Conservation (phyloP, 2,329 filamentous ascomycete species). For the Ceratocystis colombiana region DNA sequence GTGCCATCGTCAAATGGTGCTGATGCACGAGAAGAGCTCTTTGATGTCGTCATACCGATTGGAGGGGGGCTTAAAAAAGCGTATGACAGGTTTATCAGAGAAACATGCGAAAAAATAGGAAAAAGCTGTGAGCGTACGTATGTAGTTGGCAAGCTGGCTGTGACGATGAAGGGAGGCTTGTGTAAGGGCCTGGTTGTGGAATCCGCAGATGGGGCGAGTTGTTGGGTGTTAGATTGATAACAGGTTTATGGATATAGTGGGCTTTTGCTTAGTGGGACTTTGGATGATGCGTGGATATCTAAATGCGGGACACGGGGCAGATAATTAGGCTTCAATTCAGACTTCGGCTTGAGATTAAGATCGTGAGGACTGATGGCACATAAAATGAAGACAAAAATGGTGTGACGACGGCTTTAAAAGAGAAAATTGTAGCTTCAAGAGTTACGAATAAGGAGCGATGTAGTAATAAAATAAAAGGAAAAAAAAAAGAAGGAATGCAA, state of each 20-base stretch:
- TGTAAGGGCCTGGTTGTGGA: not conserved
- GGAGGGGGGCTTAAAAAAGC: slow-evolving; percentile 3
- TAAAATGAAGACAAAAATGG: not conserved
- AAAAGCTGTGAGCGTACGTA: not conserved
- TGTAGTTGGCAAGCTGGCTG: not conserved
- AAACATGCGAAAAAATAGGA: not conserved
- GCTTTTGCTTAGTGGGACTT: not conserved
- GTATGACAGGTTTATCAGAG: not conserved
- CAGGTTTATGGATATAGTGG: not conserved
- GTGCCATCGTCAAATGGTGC: slow-evolving; percentile 65
- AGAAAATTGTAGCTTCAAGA: not conserved
- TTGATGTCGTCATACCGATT: slow-evolving; percentile 63
- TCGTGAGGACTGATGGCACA: slow-evolving; percentile 3
- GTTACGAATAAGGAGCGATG: slow-evolving; percentile 5
- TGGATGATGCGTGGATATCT: not conserved
- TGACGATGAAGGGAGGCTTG: not conserved
- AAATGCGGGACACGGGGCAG: not conserved
- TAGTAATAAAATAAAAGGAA: not conserved
- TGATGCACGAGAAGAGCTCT: slow-evolving; percentile 79
- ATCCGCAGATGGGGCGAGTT: not conserved
- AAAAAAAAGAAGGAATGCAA: not conserved
- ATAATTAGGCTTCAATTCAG: not conserved
- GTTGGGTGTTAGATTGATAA: not conserved
- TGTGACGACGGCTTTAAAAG: not conserved
- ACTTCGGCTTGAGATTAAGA: not conserved